phyloP scores from a whole-genome alignment of 1,284 basidiomycete genomes.

The Sphaerobolus stellatus region DNA sequence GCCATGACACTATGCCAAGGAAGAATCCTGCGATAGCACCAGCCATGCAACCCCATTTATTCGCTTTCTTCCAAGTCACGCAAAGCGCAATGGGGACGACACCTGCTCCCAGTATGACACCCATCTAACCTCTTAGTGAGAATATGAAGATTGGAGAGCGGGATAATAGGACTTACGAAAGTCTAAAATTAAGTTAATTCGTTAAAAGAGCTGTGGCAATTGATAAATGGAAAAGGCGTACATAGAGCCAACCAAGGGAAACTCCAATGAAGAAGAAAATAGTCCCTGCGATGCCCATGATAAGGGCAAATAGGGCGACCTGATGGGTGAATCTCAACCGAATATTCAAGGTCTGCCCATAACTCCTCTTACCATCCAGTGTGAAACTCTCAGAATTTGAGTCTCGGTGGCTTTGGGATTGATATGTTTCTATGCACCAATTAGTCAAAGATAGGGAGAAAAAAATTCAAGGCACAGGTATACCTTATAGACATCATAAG shows the following conservation, averaged over 20 bases:
- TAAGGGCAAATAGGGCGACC: constrained; percentile 71
- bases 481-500: constrained; percentile 73
- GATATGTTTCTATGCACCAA: constrained; percentile 46
- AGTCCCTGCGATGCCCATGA: constrained; percentile 80
- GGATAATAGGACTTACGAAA: background rate
- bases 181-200: constrained; percentile 8
- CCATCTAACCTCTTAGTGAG: constrained; percentile 68
- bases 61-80: constrained; percentile 81
- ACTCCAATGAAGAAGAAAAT: constrained; percentile 91
- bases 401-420: constrained; percentile 56
- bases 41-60: constrained; percentile 74
- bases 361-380: constrained; percentile 35
- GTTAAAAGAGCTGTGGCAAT: background rate
- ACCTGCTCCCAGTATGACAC: constrained; percentile 79
- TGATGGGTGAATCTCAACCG: constrained; percentile 26
- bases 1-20: constrained; percentile 76
- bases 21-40: constrained; percentile 73
- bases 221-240: constrained; percentile 32
- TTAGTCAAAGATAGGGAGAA: constrained; percentile 27
- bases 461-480: constrained; percentile 2
- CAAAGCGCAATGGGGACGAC: constrained; percentile 86
- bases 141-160: background rate
- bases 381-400: constrained; percentile 56
- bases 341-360: background rate
- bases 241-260: constrained; percentile 86